Evolutionary conservation across 83 land plant genomes (phyloP).

Genomic region (Diphasiastrum complanatum): DNA sequence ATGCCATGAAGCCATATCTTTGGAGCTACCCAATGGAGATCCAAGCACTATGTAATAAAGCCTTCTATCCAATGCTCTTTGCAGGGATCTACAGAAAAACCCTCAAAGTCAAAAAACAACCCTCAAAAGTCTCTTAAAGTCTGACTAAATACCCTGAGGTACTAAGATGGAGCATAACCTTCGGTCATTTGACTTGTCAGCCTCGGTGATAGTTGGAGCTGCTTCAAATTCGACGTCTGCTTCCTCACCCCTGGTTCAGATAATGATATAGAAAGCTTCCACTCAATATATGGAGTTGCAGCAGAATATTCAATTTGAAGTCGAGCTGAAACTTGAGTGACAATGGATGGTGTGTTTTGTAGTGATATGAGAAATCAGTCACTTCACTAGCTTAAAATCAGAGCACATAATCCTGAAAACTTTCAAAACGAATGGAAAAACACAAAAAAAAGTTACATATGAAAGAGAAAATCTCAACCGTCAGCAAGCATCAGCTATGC

Average conservation of each 20-base stretch:
- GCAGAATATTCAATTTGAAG: too few species aligned
- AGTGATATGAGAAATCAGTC: too few species aligned
- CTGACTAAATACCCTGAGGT: neutral
- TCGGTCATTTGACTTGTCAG: slow-evolving; percentile 74
- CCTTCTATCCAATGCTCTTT: slow-evolving; percentile 82
- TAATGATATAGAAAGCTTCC: too few species aligned
- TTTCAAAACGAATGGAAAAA: too few species aligned
- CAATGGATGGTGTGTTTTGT: too few species aligned
- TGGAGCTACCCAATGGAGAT: slow-evolving; percentile 42
- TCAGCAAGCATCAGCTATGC: too few species aligned
- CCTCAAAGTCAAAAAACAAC: neutral
- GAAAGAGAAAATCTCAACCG: too few species aligned
- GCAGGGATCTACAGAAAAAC: slow-evolving; percentile 56
- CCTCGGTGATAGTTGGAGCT: slow-evolving; percentile 85
- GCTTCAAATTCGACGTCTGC: slow-evolving; percentile 62
- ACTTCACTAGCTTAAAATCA: too few species aligned
- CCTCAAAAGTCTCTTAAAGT: neutral
- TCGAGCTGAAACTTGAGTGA: too few species aligned
- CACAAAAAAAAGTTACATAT: too few species aligned
- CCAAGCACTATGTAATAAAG: slow-evolving; percentile 87
- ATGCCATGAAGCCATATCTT: slow-evolving; percentile 77
- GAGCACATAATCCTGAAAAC: too few species aligned
- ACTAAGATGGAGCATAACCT: slow-evolving; percentile 27
- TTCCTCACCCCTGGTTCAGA: slow-evolving; percentile 73
- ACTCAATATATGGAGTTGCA: too few species aligned